Evolutionary conservation across 352 stramenopile genomes (phyloP).

Genomic region (Phytophthora ramorum): DNA sequence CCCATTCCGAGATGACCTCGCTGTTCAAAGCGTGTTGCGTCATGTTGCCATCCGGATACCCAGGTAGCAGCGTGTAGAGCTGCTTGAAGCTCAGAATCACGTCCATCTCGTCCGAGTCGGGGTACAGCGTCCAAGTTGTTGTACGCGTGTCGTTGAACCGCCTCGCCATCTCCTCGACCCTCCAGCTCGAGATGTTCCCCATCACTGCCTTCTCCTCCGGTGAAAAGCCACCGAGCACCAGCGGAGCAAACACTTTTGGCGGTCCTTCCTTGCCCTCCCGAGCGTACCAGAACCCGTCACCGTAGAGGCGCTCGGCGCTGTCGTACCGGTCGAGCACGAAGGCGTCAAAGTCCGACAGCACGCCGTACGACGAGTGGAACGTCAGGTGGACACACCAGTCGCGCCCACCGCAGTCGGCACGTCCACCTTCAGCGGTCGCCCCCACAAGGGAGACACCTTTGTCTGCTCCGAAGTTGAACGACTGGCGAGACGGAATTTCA

Average conservation of each 20-base stretch:
- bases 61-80: constrained; percentile 57
- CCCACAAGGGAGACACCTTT: constrained; percentile 17
- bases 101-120: constrained; percentile 47
- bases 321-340: constrained; percentile 56
- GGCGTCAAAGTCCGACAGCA: constrained; percentile 55
- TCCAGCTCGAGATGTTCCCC: constrained; percentile 26
- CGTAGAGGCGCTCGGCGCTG: constrained; percentile 19
- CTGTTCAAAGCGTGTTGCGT: constrained; percentile 21
- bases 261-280: constrained; percentile 5
- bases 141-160: constrained; percentile 39
- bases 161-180: constrained; percentile 19
- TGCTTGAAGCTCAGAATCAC: constrained; percentile 66
- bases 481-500: constrained; percentile 18
- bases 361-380: constrained; percentile 56
- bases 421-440: constrained; percentile 14
- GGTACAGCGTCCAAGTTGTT: constrained; percentile 53
- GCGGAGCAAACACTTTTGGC: constrained; percentile 22
- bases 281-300: constrained; percentile 10
- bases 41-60: constrained; percentile 33
- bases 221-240: constrained; percentile 43
- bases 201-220: constrained; percentile 22
- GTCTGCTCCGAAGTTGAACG: constrained; percentile 18
- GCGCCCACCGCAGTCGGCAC: constrained; percentile 7
- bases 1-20: constrained; percentile 39
- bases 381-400: constrained; percentile 41